Base-by-base conservation (phyloP, 2,329 filamentous ascomycete species). In the Mycosphaerelloides madeirae region DNA sequence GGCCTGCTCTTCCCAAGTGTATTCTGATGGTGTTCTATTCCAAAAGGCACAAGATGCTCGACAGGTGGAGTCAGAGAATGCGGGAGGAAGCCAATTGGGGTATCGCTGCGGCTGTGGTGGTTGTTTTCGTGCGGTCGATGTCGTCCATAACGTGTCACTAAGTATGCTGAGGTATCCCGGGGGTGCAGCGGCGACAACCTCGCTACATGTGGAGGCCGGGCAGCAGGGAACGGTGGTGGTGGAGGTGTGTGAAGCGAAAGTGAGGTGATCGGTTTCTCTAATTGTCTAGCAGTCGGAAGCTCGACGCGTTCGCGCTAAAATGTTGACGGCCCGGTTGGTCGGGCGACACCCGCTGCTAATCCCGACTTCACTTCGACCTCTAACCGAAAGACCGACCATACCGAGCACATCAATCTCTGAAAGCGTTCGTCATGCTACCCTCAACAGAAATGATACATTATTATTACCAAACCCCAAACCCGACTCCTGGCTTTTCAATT, bases 111-210 rank as follows among this genome's bases (percentile, higher is more conserved):
- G 49, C 38, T 49, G 48, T 54, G 39, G 44, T 36, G 41, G 45
- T 48, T 36, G 33, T 48, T 38, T 38, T 44, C 49, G 52, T 51
- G 49, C 41, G 46, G 44, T 50, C 50, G 44, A 52, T 56, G 41
- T 52, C 45, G 50, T 52, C 56, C 56, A 59, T 60, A 44, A 49
- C 51, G 43, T 47, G 41, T 39, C 46, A 37, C 44, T 61, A 61
- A 61, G 52, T 59, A 61, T 61, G 52, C 58, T 60, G 52, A 44
- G 36, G 46, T 51, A 53, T 46, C 38, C 40, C 45, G 43, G 37
- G 46, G 28, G 29, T 50, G 43, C 46, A 52, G 51, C 32, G 50
- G 52, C 57, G 49, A 56, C 56, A 50, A 52, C 53, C 54, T 57
- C 50, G 50, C 57, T 59, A 59, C 57, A 58, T 55, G 49, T 44